Evolutionary conservation across 768 basidiomycete species (phyloP).

Genomic region (Lactifluus echinatus): DNA sequence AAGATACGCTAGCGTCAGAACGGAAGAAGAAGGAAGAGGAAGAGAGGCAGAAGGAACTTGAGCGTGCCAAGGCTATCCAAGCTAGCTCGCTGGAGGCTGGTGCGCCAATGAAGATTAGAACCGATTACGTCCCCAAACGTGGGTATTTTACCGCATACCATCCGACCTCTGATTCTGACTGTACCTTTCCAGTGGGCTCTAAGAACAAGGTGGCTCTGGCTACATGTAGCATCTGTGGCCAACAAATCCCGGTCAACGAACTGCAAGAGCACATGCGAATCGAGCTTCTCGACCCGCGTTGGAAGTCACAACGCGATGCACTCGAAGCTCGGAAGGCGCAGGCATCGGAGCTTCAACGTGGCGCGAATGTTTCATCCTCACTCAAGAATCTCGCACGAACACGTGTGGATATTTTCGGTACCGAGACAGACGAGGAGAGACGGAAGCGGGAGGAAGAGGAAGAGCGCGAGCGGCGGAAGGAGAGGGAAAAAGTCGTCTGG

Average conservation of each 20-base stretch:
- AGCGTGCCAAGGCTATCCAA: slow-evolving; percentile 73
- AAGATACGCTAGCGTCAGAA: slow-evolving; percentile 52
- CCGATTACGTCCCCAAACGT: slow-evolving; percentile 94
- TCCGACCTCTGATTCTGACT: slow-evolving; percentile 3
- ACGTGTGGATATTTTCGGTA: slow-evolving; percentile 97
- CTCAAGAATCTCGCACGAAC: slow-evolving; percentile 88
- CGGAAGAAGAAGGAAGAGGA: slow-evolving; percentile 62
- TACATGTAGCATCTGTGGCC: slow-evolving; percentile 90
- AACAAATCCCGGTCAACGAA: slow-evolving; percentile 93
- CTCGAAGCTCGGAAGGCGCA: slow-evolving; percentile 87
- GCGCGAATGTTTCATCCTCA: slow-evolving; percentile 90
- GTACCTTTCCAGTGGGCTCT: slow-evolving; percentile 50
- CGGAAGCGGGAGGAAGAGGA: slow-evolving; percentile 83
- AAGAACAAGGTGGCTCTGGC: slow-evolving; percentile 63
- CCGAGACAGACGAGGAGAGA: slow-evolving; percentile 85
- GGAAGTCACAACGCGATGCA: slow-evolving; percentile 91
- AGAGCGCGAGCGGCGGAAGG: slow-evolving; percentile 70
- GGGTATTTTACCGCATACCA: slow-evolving; percentile 27
- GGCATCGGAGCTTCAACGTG: slow-evolving; percentile 77
- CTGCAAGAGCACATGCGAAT: slow-evolving; percentile 97
- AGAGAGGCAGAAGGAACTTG: slow-evolving; percentile 60
- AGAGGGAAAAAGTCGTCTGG: slow-evolving; percentile 95
- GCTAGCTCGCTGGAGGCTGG: slow-evolving; percentile 63
- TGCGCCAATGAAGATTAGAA: slow-evolving; percentile 88
- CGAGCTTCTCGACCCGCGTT: slow-evolving; percentile 92